Evolutionary conservation across 495 filamentous ascomycete species (phyloP).

Genomic region (Lentithecium fluviatile): DNA sequence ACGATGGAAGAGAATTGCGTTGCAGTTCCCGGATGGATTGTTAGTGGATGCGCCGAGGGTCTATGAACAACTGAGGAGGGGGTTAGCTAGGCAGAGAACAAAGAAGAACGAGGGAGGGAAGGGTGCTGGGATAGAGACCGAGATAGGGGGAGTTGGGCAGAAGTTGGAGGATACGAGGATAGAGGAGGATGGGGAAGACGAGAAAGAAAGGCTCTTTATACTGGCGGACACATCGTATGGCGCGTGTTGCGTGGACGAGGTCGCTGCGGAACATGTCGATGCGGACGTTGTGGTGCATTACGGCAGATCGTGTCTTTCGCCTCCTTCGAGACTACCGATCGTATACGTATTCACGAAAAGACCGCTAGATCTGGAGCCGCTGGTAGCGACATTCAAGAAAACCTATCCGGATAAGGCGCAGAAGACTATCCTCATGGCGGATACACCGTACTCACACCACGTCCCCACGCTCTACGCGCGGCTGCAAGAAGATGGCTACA

Average conservation of each 20-base stretch:
- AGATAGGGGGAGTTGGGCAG: neutral
- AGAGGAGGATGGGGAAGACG: slow-evolving; percentile 30
- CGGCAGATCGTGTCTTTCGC: slow-evolving; percentile 86
- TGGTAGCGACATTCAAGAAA: slow-evolving; percentile 62
- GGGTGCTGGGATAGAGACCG: slow-evolving; percentile 1
- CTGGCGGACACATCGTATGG: slow-evolving; percentile 96
- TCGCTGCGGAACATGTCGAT: slow-evolving; percentile 89
- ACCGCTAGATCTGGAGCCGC: slow-evolving; percentile 56
- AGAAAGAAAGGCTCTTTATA: slow-evolving; percentile 67
- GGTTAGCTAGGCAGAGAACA: slow-evolving; percentile 49
- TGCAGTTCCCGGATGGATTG: slow-evolving; percentile 95
- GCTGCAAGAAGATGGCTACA: slow-evolving; percentile 64
- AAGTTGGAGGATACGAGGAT: slow-evolving; percentile 10
- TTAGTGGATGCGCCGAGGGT: slow-evolving; percentile 81
- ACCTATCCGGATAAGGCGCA: slow-evolving; percentile 62
- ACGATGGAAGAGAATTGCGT: slow-evolving; percentile 72
- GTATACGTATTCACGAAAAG: slow-evolving; percentile 87
- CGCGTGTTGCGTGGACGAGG: slow-evolving; percentile 94
- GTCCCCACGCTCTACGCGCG: slow-evolving; percentile 53
- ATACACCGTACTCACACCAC: slow-evolving; percentile 80
- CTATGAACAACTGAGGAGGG: slow-evolving; percentile 62
- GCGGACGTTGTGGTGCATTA: slow-evolving; percentile 95
- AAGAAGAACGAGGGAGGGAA: neutral
- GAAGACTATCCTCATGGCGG: slow-evolving; percentile 80
- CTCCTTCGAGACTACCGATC: slow-evolving; percentile 83